Base-by-base conservation (phyloP, 495 filamentous ascomycete species). In the Podospora comata region DNA sequence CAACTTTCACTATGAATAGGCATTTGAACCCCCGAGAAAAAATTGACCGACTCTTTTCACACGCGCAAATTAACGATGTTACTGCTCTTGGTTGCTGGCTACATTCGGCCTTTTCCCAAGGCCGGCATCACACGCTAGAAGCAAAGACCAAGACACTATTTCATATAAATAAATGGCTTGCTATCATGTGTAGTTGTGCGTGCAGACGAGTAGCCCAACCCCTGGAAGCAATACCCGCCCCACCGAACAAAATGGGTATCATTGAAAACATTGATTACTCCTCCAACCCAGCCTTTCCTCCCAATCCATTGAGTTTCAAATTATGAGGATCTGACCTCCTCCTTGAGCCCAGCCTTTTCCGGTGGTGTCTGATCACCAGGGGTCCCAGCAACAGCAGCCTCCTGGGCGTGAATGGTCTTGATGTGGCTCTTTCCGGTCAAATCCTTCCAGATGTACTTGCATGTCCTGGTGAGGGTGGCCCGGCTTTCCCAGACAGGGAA, bases 401-500 rank as follows among this genome's bases (percentile, higher is more conserved):
- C 65, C 30, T 76, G 75, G 1, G 77, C 77, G 9, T 79, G 79
- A 48, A 81, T 77, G 2, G 75, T 73, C 69, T 73, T 81, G 32
- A 76, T 70, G 34, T 77, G 77, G 67, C 79, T 84, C 77, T 80
- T 88, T 0, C 93, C 93, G 6, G 83, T 85, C 9, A 92, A 67
- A 77, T 97, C 94, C 60, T 86, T 72, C 34, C 77, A 84, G 69
- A 97, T 92, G 64, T 84, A 80, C 76, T 86, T 87, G 68, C 86
- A 79, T 0, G 91, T 92, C 34, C 85, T 79, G 1, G 71, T 72
- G 65, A 94, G 89, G 19, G 88, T 93, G 68, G 85, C 75, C 15
- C 93, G 79, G 0, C 93, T 92, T 73, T 97, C 92, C 76, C 85
- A 96, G 3, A 97, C 75, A 27, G 93, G 94, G 79, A 91, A 97